Evolutionary conservation across 768 basidiomycete species (phyloP), one percentile per base, ranked within the genome.

Genomic region (Cantharellus cinnabarinus): DNA sequence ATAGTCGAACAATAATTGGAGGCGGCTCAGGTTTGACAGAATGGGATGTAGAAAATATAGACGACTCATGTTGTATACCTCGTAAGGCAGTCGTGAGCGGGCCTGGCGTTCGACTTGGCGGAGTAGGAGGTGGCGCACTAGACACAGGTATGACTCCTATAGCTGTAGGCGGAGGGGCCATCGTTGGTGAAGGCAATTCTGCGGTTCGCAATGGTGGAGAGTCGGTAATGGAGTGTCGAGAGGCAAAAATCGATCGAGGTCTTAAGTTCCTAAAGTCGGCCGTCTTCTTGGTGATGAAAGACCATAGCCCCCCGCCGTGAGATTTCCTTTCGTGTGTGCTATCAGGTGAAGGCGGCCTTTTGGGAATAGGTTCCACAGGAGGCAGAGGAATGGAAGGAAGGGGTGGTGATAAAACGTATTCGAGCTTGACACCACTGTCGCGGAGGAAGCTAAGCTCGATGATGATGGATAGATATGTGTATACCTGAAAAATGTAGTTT

Each of bases 211-310:
- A 10, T 48, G 44, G 44, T 10, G 44, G 29, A 29, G 20, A 29
- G 20, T 29, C 20, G 1, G 20, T 29, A 29, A 29, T 29, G 20
- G 54, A 35, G 15, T 39, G 4, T 38, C 42, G 34, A 41, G 14
- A 37, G 52, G 38, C n/a, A 51, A 41, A 10, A 53, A 40, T 14
- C 5, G 56, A 40, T 14, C 35, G 51, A 39, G 7, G 59, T 41
- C 40, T 39, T 40, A 42, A 39, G 42, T 1, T 41, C 0, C 72
- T 54, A 3, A 72, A 60, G 41, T 63, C 62, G 48, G 70, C 71
- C 4, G 70, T 72, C 62, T 71, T 72, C 61, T 66, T 70, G 34
- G 68, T 64, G 37, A 75, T 60, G 54, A 71, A 69, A 3, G 70
- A 68, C 70, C 71, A 73, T 42, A 34, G 66, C 58, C 37, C 56